Evolutionary conservation across 2,329 filamentous ascomycete species (phyloP), one percentile per base, ranked within the genome.

Genomic region (Trichoderma koningiopsis): DNA sequence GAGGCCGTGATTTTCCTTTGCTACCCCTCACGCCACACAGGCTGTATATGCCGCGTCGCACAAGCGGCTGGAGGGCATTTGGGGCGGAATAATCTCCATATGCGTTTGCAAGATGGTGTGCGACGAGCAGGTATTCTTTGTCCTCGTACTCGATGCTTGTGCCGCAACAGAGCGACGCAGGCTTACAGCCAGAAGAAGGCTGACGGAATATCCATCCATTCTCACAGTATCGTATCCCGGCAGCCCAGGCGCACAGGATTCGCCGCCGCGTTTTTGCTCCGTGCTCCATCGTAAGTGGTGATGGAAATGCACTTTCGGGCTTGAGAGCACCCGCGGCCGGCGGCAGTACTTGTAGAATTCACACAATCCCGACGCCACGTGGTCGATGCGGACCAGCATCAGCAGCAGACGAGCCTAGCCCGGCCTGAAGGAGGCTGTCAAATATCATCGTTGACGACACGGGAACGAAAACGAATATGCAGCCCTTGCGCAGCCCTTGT

Each of bases 381-480:
- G 60, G 61, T 37, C 31, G 49, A 40, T 53, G 40, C 61, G 47
- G 61, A 55, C 49, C 61, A 33, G 61, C 61, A 64, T 55, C 61
- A 33, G 31, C 61, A 64, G 22, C 14, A 29, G 29, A 4, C 43
- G 16, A 53, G 35, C 40, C 7, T 29, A n/a, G 53, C 24, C 4
- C 14, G 29, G 14, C 43, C 13, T 29, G 27, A 13, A n/a, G 31
- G 52, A 27, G 24, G 16, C 52, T 29, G 53, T n/a, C 31, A 10
- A 33, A n/a, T 33, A 24, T 5, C 13, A 24, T 33, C 14, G 7
- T 33, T 27, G 22, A 24, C 13, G 6, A 29, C 19, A 47, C 47
- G 47, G 47, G n/a, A 49, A 49, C 37, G 63, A 66, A 66, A 66
- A 58, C 53, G 63, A 66, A 49, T 22, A n/a, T 47, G 63, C 35